Conservation (phyloP, 2,329 filamentous ascomycete genomes). For the Pleurostoma richardsiae region DNA sequence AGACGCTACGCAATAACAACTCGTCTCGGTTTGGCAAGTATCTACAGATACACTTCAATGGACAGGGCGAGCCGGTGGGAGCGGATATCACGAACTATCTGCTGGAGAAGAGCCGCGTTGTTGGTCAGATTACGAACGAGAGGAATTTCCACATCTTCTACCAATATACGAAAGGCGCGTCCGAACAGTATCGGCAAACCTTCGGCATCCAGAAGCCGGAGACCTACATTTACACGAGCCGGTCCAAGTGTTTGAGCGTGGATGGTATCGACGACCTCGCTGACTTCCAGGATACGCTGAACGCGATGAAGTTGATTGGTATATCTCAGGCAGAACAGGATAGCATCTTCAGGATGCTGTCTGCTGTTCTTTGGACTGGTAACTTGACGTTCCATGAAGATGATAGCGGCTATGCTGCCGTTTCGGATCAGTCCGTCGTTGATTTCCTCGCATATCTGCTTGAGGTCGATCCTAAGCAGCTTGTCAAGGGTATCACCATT, state of each 20-base stretch:
- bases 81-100: conserved; percentile 98
- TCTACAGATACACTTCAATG: conserved; percentile 93
- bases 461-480: conserved; percentile 74
- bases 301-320: conserved; percentile 94
- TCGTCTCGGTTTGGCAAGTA: conserved; percentile 98
- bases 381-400: conserved; percentile 91
- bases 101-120: conserved; percentile 90
- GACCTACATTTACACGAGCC: conserved; percentile 89
- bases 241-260: conserved; percentile 91
- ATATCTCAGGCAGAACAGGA: conserved; percentile 86
- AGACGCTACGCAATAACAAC: conserved; percentile 97
- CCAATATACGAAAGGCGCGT: conserved; percentile 93
- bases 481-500: conserved; percentile 84
- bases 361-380: conserved; percentile 87
- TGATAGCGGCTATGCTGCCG: conserved; percentile 80
- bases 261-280: conserved; percentile 87
- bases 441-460: conserved; percentile 93
- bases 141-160: conserved; percentile 99
- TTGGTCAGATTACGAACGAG: conserved; percentile 92
- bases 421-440: conserved; percentile 84
- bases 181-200: conserved; percentile 77
- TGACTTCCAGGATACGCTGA: conserved; percentile 84
- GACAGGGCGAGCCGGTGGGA: conserved; percentile 84
- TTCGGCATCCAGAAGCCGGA: conserved; percentile 90
- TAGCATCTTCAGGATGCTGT: conserved; percentile 92